A percentile compares a stretch with the other conserved stretches of the same genome.
Conservation (phyloP, 805 yeast genomes). For the Komagataella phaffii region DNA sequence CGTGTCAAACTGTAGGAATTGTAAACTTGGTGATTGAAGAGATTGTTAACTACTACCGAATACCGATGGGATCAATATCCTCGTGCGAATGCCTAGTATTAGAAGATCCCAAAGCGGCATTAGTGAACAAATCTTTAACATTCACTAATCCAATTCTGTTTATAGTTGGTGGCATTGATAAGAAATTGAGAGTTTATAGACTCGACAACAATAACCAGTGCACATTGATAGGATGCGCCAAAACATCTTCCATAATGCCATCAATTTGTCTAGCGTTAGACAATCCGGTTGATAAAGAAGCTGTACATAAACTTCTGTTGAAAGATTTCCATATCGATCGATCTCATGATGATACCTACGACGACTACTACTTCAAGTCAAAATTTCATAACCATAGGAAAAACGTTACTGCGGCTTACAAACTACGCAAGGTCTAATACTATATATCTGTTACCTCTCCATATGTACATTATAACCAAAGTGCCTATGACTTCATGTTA, state of each 20-base stretch:
- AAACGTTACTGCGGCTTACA: background rate
- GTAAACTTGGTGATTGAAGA: conserved; percentile 9
- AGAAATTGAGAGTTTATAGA: conserved; percentile 9
- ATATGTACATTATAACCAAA: background rate
- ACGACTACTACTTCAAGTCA: background rate
- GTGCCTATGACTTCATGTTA: background rate
- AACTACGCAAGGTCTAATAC: background rate
- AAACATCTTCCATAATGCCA: background rate
- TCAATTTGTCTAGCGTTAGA: background rate
- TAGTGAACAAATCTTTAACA: background rate
- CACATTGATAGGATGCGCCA: background rate
- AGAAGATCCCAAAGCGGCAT: background rate
- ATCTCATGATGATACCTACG: background rate
- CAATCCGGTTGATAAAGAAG: background rate
- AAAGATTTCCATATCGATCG: background rate
- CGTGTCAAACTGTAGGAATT: conserved; percentile 12
- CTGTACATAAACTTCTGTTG: background rate
- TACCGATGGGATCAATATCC: conserved; percentile 14
- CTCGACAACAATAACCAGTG: conserved; percentile 3
- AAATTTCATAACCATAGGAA: background rate
- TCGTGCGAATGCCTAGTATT: conserved; percentile 4
- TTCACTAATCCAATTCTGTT: conserved; percentile 3
- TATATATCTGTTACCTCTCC: background rate
- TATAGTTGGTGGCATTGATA: conserved; percentile 11
- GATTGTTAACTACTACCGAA: conserved; percentile 8